Percentiles rank a stretch among this genome's conserved stretches.
Evolutionary conservation across 768 basidiomycete species (phyloP).

Genomic region (Lentinula guzmanii): DNA sequence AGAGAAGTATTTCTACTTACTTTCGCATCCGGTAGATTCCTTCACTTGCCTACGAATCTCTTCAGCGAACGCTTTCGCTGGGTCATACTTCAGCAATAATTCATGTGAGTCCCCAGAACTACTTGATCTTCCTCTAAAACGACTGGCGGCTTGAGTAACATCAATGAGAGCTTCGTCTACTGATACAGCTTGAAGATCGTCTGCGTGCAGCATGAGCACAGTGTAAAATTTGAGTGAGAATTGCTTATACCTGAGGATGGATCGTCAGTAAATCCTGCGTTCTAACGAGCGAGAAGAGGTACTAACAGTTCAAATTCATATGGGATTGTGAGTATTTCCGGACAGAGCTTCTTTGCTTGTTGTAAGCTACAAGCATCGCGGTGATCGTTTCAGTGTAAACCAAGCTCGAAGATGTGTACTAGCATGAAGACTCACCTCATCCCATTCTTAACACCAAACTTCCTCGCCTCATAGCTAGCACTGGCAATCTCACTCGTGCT

Average conservation of each 20-base stretch:
- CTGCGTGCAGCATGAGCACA: slow-evolving; percentile 82
- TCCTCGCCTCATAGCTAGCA: slow-evolving; percentile 89
- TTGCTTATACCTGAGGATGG: slow-evolving; percentile 67
- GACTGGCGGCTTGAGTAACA: slow-evolving; percentile 58
- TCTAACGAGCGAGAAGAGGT: background rate
- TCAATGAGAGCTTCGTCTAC: slow-evolving; percentile 96
- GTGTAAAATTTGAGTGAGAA: slow-evolving; percentile 88
- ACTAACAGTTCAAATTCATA: slow-evolving; percentile 87
- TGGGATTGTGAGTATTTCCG: slow-evolving; percentile 68
- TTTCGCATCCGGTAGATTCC: slow-evolving; percentile 79
- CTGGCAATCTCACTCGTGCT: slow-evolving; percentile 96
- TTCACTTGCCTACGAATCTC: slow-evolving; percentile 72
- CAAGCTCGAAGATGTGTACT: background rate
- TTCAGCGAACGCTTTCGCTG: slow-evolving; percentile 76
- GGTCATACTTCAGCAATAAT: slow-evolving; percentile 30
- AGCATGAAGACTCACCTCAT: slow-evolving; percentile 64
- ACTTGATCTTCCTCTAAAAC: slow-evolving; percentile 21
- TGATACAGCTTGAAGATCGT: slow-evolving; percentile 91
- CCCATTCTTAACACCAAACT: slow-evolving; percentile 84
- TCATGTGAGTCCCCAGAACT: slow-evolving; percentile 18
- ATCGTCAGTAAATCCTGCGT: background rate
- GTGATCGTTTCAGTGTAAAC: background rate
- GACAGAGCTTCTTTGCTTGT: slow-evolving; percentile 74
- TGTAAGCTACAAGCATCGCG: slow-evolving; percentile 47
- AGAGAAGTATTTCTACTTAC: slow-evolving; percentile 30